Evolutionary conservation across 352 stramenopile species (phyloP).

Genomic region (Globisporangium abappressorium): DNA sequence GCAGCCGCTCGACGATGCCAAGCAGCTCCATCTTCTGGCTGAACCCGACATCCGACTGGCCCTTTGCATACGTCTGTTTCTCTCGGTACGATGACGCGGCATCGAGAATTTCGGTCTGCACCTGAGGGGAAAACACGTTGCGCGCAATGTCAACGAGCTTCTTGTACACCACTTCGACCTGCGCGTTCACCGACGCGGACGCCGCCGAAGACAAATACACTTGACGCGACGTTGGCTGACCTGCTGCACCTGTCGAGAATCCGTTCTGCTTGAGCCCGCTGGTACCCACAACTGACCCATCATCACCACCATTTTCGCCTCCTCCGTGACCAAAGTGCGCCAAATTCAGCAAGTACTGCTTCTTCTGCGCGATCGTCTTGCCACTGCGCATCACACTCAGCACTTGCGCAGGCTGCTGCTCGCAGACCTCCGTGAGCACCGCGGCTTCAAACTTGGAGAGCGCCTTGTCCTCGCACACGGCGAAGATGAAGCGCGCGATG

Average conservation of each 20-base stretch:
- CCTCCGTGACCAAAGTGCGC: constrained; percentile 10
- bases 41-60: constrained; percentile 13
- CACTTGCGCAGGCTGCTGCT: constrained; percentile 32
- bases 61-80: not conserved
- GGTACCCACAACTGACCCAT: constrained; percentile 4
- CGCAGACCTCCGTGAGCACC: constrained; percentile 44
- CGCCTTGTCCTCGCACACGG: constrained; percentile 39
- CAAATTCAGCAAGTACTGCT: constrained; percentile 39
- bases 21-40: constrained; percentile 52
- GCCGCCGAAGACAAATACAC: not conserved
- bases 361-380: constrained; percentile 40
- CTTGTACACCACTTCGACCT: constrained; percentile 47
- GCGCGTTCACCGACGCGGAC: constrained; percentile 13
- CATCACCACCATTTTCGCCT: not conserved
- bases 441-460: constrained; percentile 43
- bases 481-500: constrained; percentile 32
- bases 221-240: not conserved
- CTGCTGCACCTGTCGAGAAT: not conserved
- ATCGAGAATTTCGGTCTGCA: constrained; percentile 46
- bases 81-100: constrained; percentile 31
- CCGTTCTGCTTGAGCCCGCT: not conserved
- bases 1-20: constrained; percentile 39
- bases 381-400: constrained; percentile 29
- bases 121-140: constrained; percentile 51
- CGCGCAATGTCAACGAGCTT: constrained; percentile 52